Conservation (phyloP, 2,329 filamentous ascomycete species). For the Aspergillus pseudonomiae region DNA sequence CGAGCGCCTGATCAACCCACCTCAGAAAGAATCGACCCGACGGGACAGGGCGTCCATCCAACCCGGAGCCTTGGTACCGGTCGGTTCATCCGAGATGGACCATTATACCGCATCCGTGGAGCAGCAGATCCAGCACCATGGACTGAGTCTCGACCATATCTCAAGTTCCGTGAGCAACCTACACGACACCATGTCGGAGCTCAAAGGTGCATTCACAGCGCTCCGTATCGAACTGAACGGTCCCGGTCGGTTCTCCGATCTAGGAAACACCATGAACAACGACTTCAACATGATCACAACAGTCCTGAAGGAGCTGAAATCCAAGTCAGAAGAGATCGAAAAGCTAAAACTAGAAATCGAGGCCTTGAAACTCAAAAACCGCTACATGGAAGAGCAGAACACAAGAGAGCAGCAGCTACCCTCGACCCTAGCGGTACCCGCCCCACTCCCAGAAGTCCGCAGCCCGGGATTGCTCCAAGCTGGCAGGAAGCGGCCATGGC, state of each 20-base stretch:
- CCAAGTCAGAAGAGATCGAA: slow-evolving; percentile 44
- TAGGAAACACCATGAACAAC: slow-evolving; percentile 21
- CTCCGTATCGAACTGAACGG: slow-evolving; percentile 42
- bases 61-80: slow-evolving; percentile 30
- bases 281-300: slow-evolving; percentile 43
- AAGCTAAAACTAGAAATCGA: slow-evolving; percentile 42
- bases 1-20: slow-evolving; percentile 31
- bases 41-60: slow-evolving; percentile 22
- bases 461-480: slow-evolving; percentile 40
- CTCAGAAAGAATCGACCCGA: slow-evolving; percentile 25
- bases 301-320: slow-evolving; percentile 42
- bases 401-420: slow-evolving; percentile 14
- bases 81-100: slow-evolving; percentile 20
- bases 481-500: slow-evolving; percentile 36
- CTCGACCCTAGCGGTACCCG: slow-evolving; percentile 11
- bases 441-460: slow-evolving; percentile 31
- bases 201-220: slow-evolving; percentile 43
- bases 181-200: slow-evolving; percentile 44
- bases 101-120: slow-evolving; percentile 28
- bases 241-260: slow-evolving; percentile 28
- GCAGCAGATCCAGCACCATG: slow-evolving; percentile 42
- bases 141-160: slow-evolving; percentile 41
- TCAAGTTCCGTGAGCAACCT: slow-evolving; percentile 42
- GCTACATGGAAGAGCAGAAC: slow-evolving; percentile 35
- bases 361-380: slow-evolving; percentile 39